A percentile compares a stretch with the other conserved stretches of the same genome.
phyloP scores from a whole-genome alignment of 441 rosid genomes.

The Monsonia emarginata region DNA sequence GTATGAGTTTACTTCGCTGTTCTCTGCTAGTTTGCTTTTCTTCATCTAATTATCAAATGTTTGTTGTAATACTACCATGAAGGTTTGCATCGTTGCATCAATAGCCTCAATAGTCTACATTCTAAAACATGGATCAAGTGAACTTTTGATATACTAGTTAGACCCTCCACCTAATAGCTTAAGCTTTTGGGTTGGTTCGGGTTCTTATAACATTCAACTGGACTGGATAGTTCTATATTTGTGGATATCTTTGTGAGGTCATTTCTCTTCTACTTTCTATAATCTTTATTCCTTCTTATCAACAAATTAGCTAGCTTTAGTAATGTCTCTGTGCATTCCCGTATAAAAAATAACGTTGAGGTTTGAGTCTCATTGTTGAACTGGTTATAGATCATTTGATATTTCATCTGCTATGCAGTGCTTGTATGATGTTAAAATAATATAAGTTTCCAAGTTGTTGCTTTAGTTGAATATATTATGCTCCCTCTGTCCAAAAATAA shows the following conservation, averaged over 20 bases:
- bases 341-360: background rate
- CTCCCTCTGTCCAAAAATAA: no score
- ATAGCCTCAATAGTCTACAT: no score
- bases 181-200: no score
- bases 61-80: background rate
- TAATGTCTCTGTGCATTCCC: background rate
- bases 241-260: background rate
- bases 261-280: background rate
- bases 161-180: no score
- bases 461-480: background rate
- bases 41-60: background rate
- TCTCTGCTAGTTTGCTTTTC: background rate
- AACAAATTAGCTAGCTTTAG: background rate
- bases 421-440: background rate
- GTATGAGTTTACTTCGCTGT: slow-evolving; percentile 5
- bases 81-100: no score
- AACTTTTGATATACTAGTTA: no score
- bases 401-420: slow-evolving; percentile 1
- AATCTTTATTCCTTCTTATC: background rate
- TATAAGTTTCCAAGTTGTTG: background rate
- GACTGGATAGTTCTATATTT: background rate
- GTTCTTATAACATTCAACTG: no score
- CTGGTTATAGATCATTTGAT: background rate
- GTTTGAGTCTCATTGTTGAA: background rate
- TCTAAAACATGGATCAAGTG: no score